Evolutionary conservation across 129 eudicot genomes (phyloP), one percentile per base, ranked within the genome.

Genomic region (Glebionis coronaria): DNA sequence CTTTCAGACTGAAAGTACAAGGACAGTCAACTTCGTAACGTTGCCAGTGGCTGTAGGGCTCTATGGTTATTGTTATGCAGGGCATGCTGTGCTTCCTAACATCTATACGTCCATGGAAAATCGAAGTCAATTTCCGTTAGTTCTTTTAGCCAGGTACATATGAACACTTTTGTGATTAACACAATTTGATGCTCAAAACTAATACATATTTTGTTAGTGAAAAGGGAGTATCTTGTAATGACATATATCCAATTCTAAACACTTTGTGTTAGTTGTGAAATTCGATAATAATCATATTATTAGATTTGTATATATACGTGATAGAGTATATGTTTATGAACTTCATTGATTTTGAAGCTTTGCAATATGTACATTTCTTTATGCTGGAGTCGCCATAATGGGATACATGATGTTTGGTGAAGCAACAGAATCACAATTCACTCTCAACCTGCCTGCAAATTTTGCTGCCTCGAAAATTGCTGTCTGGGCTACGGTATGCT

Each of bases 81-180:
- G 97, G 15, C 97, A 91, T 73, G 94, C 97, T 20, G 94, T 91
- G 49, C 87, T 91, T 74, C 97, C 97, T 61, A 91, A 88, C 71
- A 91, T 91, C 38, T 91, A 91, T 74, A 81, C 86, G 9, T 91
- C 97, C 20, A 85, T 91, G 97, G 87, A 78, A 53, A 83, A 81
- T 21, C 85, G 69, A 23, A 83, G 63, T 69, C 93, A 85, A 75
- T 91, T 64, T 72, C 84, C 96, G 51, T 64, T 84, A 25, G 93
- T 91, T 55, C 94, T 91, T 42, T 73, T 91, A 52, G 81, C 83
- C 19, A 91, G 97, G 97, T 85, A 58, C 42, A 35, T 35, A 35
- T 79, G 7, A 4, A 35, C 42, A 70, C 57, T 57, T 71, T 7
- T 60, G 13, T 4, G 16, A 45, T 18, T 5, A 46, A 46, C 46